Percentiles rank a stretch among this genome's conserved stretches.
Conservation (phyloP, 2,329 filamentous ascomycete genomes). For the Trichoderma sp. region DNA sequence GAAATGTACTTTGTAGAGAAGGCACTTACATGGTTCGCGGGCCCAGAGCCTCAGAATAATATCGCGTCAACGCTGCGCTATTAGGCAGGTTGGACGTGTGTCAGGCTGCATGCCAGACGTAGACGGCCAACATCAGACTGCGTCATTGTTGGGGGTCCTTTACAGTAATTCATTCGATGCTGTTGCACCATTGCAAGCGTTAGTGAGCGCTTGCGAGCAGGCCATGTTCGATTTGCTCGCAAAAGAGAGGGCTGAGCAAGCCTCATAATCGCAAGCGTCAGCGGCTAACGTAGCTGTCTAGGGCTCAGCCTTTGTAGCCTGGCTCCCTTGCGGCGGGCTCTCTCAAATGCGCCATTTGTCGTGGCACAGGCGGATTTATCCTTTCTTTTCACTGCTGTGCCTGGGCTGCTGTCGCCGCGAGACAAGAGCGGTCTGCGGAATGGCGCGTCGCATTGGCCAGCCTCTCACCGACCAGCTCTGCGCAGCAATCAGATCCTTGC, state of each 20-base stretch:
- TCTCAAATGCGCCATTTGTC: neutral
- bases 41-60: neutral
- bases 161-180: neutral
- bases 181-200: neutral
- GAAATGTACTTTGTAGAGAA: neutral
- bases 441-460: neutral
- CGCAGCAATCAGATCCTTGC: neutral
- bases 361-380: neutral
- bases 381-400: neutral
- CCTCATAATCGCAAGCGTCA: slow-evolving; percentile 10
- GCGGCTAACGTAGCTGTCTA: neutral
- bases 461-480: neutral
- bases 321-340: slow-evolving; percentile 2
- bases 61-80: neutral
- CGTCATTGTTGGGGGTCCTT: neutral
- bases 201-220: neutral
- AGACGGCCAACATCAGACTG: neutral
- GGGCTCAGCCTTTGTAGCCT: slow-evolving; percentile 17
- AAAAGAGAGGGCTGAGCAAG: slow-evolving; percentile 11
- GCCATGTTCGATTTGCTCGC: neutral
- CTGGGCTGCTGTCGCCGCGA: neutral
- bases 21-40: neutral
- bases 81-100: neutral
- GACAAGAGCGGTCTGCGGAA: neutral
- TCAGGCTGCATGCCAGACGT: neutral